Percentiles rank a stretch among this genome's conserved stretches.
These are phyloP conservation scores for Blepharisma stoltei DNA, from an alignment of 73 alveolate genomes.

Conservation along the genomic window DNA sequence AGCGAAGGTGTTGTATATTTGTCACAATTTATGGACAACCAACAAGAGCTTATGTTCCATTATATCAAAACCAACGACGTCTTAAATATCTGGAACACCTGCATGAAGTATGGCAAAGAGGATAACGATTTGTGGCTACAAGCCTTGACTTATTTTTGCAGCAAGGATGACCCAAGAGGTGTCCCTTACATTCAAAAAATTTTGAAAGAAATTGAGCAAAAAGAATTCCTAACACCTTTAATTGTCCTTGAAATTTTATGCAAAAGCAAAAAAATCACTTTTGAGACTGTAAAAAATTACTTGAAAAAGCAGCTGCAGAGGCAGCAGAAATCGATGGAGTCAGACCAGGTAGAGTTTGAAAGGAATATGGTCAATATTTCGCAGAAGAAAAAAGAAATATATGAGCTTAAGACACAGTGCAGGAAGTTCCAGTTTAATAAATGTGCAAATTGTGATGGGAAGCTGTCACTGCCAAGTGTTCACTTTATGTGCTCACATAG, in stretches of 20 bases:
- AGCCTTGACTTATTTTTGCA: slow-evolving; percentile 36
- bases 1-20: slow-evolving; percentile 68
- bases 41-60: slow-evolving; percentile 70
- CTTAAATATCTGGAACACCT: slow-evolving; percentile 56
- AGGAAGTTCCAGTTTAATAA: slow-evolving; percentile 47
- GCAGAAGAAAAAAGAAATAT: slow-evolving; percentile 18
- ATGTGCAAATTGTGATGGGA: slow-evolving; percentile 62
- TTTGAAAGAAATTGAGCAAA: slow-evolving; percentile 21
- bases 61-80: slow-evolving; percentile 63
- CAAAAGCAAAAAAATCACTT: slow-evolving; percentile 25
- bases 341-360: background rate
- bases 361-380: background rate
- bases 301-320: background rate
- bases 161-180: slow-evolving; percentile 9
- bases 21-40: slow-evolving; percentile 59
- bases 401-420: slow-evolving; percentile 23
- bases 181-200: slow-evolving; percentile 9
- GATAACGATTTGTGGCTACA: slow-evolving; percentile 81
- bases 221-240: slow-evolving; percentile 11
- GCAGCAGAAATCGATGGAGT: background rate
- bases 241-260: slow-evolving; percentile 20
- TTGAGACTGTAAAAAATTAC: slow-evolving; percentile 24
- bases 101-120: slow-evolving; percentile 57
- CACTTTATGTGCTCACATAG: slow-evolving; percentile 84
- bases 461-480: slow-evolving; percentile 62